Evolutionary conservation across 164 flowering plant species (phyloP).

Genomic region (Chloranthus sessilifolius): DNA sequence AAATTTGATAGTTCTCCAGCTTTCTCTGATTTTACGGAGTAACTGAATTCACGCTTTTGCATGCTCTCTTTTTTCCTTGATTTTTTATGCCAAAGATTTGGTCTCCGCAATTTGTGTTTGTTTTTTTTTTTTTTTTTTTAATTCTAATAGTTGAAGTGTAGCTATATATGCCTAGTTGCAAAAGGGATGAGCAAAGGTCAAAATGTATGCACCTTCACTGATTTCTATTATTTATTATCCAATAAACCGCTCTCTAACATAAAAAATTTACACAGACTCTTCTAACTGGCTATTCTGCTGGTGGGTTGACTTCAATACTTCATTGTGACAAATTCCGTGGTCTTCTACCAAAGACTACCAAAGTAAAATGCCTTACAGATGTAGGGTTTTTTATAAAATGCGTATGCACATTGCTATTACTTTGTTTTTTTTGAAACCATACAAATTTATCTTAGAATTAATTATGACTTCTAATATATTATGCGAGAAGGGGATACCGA

Average conservation of each 20-base stretch:
- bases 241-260: background rate
- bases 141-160: slow-evolving; percentile 39
- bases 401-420: slow-evolving; percentile 39
- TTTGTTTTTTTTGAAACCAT: background rate
- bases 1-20: too few species aligned
- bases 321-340: slow-evolving; percentile 76
- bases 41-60: too few species aligned
- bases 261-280: slow-evolving; percentile 46
- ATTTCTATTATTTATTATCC: background rate
- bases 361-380: slow-evolving; percentile 87
- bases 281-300: slow-evolving; percentile 97
- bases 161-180: slow-evolving; percentile 57
- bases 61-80: too few species aligned
- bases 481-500: too few species aligned
- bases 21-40: too few species aligned
- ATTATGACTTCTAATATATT: background rate
- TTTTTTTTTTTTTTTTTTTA: too few species aligned
- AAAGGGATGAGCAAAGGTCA: slow-evolving; percentile 71
- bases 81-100: too few species aligned
- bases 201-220: slow-evolving; percentile 39
- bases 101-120: too few species aligned
- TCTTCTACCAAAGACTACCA: slow-evolving; percentile 53
- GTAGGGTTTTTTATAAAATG: slow-evolving; percentile 86
- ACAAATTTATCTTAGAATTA: background rate
- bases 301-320: slow-evolving; percentile 80